Evolutionary conservation across 1,284 basidiomycete species (phyloP).

Genomic region (Cutaneotrichosporon spelunceum): DNA sequence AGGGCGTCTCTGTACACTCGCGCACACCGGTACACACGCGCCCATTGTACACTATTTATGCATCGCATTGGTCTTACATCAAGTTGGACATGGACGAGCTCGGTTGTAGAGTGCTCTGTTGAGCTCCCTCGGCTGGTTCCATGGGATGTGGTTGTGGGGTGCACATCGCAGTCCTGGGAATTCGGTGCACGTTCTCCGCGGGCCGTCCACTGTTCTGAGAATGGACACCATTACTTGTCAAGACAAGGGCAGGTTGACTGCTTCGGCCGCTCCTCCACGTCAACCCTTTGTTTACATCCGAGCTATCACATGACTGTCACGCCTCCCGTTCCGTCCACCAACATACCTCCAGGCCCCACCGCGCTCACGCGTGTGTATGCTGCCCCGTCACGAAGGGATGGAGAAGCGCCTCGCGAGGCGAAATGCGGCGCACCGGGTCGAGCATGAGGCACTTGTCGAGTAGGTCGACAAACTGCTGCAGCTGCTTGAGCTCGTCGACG

Average conservation of each 20-base stretch:
- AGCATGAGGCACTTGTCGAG: slow-evolving; percentile 86
- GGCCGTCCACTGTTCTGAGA: too few relatives aligned
- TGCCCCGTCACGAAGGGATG: slow-evolving; percentile 70
- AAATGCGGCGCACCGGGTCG: slow-evolving; percentile 83
- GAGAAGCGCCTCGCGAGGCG: slow-evolving; percentile 77
- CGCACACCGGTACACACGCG: background rate
- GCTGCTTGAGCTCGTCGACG: slow-evolving; percentile 80
- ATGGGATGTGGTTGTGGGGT: too few relatives aligned
- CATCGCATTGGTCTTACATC: background rate
- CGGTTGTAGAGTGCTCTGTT: background rate
- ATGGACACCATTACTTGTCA: too few relatives aligned
- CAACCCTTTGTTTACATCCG: background rate
- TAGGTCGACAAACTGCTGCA: slow-evolving; percentile 83
- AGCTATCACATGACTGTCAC: background rate
- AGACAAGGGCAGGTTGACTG: too few relatives aligned
- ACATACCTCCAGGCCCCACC: background rate
- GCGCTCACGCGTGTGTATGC: background rate
- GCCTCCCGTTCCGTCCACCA: background rate
- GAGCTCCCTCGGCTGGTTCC: too few relatives aligned
- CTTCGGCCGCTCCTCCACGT: too few relatives aligned
- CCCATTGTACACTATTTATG: background rate
- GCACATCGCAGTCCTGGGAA: too few relatives aligned
- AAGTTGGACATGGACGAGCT: background rate
- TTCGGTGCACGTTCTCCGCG: too few relatives aligned
- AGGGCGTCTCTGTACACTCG: too few relatives aligned